A percentile compares a stretch with the other conserved stretches of the same genome.
These are phyloP conservation scores for Colletotrichum chlorophyti DNA, from an alignment of 2,329 filamentous ascomycete genomes.

Conservation along the genomic window DNA sequence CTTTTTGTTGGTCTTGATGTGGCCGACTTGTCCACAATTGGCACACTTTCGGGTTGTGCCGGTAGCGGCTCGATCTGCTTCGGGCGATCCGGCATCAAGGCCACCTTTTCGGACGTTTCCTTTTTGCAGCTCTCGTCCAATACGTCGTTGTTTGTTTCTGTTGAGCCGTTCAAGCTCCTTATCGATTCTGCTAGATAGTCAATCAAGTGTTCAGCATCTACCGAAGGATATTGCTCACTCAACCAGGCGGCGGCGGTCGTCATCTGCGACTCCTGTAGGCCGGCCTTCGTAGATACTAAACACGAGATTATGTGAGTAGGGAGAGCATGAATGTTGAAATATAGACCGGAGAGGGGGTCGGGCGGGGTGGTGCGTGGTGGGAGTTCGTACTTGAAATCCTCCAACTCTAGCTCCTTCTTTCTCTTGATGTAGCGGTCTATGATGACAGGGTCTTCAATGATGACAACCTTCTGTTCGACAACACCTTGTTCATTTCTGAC, in stretches of 20 bases:
- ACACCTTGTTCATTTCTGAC: conserved; percentile 52
- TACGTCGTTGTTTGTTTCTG: conserved; percentile 88
- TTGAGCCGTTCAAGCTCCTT: conserved; percentile 83
- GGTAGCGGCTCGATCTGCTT: conserved; percentile 58
- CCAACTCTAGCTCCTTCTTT: conserved; percentile 73
- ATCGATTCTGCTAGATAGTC: conserved; percentile 59
- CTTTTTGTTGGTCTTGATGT: conserved; percentile 99
- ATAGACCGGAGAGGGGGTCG: conserved; percentile 21
- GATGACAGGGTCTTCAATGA: conserved; percentile 82
- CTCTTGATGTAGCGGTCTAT: conserved; percentile 88
- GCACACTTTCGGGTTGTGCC: conserved; percentile 92
- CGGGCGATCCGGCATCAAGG: conserved; percentile 57
- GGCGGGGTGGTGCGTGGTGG: conserved; percentile 1
- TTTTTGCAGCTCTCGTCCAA: conserved; percentile 91
- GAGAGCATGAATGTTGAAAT: conserved; percentile 24
- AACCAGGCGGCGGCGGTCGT: conserved; percentile 30
- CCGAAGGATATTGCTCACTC: conserved; percentile 25
- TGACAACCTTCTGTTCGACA: conserved; percentile 68
- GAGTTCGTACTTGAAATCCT: conserved; percentile 44
- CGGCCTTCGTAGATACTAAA: conserved; percentile 32
- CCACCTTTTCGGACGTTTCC: conserved; percentile 49
- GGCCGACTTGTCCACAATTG: conserved; percentile 94
- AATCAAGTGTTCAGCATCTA: conserved; percentile 30
- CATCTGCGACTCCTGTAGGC: conserved; percentile 27
- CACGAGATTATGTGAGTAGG: conserved; percentile 28